Conservation (phyloP, 176 grass and related monocot genomes). For the Carex scoparia region DNA sequence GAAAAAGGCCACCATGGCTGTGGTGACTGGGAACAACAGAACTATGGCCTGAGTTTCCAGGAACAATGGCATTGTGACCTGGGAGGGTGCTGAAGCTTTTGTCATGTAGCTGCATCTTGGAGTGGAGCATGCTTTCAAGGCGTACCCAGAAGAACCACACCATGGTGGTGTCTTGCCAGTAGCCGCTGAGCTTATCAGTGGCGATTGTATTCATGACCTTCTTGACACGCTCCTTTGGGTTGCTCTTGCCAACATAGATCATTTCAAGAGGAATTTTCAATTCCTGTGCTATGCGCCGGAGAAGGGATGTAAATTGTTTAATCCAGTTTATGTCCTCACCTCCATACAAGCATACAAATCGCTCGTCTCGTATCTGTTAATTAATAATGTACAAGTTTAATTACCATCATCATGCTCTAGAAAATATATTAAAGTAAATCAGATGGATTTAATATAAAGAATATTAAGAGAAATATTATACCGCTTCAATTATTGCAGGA, state of each 20-base stretch:
- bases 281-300: constrained; percentile 22
- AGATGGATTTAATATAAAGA: neutral
- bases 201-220: neutral
- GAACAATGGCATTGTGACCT: too few relatives aligned
- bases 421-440: neutral
- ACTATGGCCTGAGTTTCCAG: neutral
- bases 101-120: constrained; percentile 36
- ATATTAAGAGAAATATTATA: constrained; percentile 5
- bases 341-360: constrained; percentile 38
- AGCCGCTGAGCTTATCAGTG: constrained; percentile 34
- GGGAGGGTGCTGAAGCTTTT: neutral
- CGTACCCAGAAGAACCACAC: constrained; percentile 52
- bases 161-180: constrained; percentile 39
- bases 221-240: constrained; percentile 32
- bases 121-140: constrained; percentile 49
- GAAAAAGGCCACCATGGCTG: neutral
- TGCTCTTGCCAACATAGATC: constrained; percentile 53
- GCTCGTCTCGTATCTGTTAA: constrained; percentile 25
- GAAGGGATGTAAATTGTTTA: constrained; percentile 19
- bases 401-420: neutral
- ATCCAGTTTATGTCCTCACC: constrained; percentile 43
- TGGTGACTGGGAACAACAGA: neutral
- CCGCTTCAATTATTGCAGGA: constrained; percentile 3
- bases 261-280: constrained; percentile 25
- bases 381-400: neutral